Base-by-base conservation (phyloP, 2,329 filamentous ascomycete species). In the Cercospora beticola region DNA sequence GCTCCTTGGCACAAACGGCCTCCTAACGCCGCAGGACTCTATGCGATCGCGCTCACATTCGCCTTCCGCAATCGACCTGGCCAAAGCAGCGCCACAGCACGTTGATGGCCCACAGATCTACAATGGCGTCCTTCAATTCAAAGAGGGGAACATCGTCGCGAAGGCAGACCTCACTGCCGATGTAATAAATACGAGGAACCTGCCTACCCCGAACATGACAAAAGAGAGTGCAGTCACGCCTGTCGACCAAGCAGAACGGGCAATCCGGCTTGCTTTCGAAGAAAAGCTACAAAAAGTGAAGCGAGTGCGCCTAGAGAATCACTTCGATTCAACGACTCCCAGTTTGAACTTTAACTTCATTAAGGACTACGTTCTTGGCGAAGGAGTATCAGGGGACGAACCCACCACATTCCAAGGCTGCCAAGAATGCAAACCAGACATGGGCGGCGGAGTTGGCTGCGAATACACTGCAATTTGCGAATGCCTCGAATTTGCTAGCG, bases 331-430 rank as follows among this genome's bases (percentile, higher is more conserved):
- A 1, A 67, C 83, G 74, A 72, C 84, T 73, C 85, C 85, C 0
- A 88, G 90, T 0, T 79, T 86, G 0, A 81, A 86, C 46, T 96
- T 95, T 73, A 83, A 83, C 0, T 94, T 94, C 77, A 89, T 93
- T 64, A 82, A 89, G 6, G 79, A 84, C 0, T 89, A 88, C 9
- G 81, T 90, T 4, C 82, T 91, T 1, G 81, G 86, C 2, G 73
- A 84, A 0, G 90, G 87, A 21, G 89, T 94, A 0, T 78, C 85
- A 54, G 83, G 85, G 12, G 86, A 86, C 4, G 86, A 86, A 69
- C 81, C 83, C 59, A 74, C 75, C 30, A 91, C 92, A 65, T 86
- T 88, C 70, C 85, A 84, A 65, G 92, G 92, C 2, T 96, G 92
- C 76, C 65, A 69, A 4, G 80, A 86, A 8, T 96, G 92, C 75